phyloP scores from a whole-genome alignment of 164 flowering plant species.

The Cinnamomum micranthum region DNA sequence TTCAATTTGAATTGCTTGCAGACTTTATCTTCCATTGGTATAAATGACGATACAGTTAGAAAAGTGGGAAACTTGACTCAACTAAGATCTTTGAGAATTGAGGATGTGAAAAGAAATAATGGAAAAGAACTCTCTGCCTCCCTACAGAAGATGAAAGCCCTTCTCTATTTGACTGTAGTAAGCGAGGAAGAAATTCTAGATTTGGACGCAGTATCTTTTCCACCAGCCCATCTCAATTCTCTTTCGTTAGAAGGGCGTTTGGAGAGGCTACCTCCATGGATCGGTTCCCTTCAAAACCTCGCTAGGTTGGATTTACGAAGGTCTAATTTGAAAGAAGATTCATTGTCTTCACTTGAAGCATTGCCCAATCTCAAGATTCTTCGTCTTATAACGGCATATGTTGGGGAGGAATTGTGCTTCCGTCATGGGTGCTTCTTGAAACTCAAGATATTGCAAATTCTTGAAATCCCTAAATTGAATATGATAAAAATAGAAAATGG shows the following conservation, averaged over 20 bases:
- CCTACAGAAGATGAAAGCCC: neutral
- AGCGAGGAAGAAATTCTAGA: neutral
- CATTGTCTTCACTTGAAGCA: neutral
- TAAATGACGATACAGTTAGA: neutral
- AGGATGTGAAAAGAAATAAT: neutral
- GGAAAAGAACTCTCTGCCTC: neutral
- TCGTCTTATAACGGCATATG: neutral
- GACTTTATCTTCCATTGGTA: neutral
- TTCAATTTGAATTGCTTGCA: neutral
- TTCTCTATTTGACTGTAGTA: neutral
- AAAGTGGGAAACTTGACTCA: neutral
- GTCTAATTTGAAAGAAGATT: neutral
- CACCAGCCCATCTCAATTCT: slow-evolving; percentile 22
- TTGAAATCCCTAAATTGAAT: neutral
- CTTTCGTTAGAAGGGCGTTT: slow-evolving; percentile 24
- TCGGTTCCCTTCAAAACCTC: slow-evolving; percentile 20
- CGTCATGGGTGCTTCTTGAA: neutral
- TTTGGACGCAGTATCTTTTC: neutral
- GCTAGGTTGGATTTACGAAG: slow-evolving; percentile 5
- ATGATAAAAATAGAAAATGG: neutral
- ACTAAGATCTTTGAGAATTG: neutral
- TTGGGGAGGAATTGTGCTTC: neutral
- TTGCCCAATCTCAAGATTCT: neutral
- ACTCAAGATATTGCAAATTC: neutral
- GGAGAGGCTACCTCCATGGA: slow-evolving; percentile 27